Base-by-base conservation (phyloP, 129 eudicot species). In the Calendula officinalis region DNA sequence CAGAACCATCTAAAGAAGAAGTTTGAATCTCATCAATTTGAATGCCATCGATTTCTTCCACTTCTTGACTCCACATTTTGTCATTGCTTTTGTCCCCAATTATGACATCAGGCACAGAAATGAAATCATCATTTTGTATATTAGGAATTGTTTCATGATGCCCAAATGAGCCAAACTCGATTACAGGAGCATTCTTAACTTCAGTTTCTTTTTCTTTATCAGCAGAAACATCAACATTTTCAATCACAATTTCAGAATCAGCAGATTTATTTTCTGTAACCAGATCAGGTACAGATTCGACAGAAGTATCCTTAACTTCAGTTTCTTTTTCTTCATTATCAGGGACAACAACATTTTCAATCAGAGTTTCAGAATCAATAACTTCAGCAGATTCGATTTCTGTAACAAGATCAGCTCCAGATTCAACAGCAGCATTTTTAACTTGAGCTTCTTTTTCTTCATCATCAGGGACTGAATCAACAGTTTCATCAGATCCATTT, bases 161-260 rank as follows among this genome's bases (percentile, higher is more conserved):
- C 66, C 75, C 81, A 47, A 78, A 41, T 40, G 83, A 61, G 17
- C 77, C 89, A 76, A 75, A 74, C 60, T 60, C 79, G 12, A 79
- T 67, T 34, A 62, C 72, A 37, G 66, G 72, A 22, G 64, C 60
- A 71, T 69, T 71, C 65, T 62, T 60, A 62, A 57, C 57, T 45
- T 48, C 67, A 11, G 11, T 55, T 62, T 73, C 78, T 55, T 60
- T 47, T 81, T 75, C 57, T 52, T 57, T 41, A 48, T 41, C 61
- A 43, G 60, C 68, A 52, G 80, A 64, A 56, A 16, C 42, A 70
- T 64, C 73, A 35, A 5, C 40, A 71, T 13, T 69, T 78, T 68
- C 66, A 65, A 64, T 58, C 57, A 27, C 70, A 67, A 34, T 12
- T 60, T 64, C 69, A 77, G 57, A 33, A 35, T 33, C 60, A 13